Conservation (phyloP, 352 stramenopile species). For the Globisporangium recalcitrans region DNA sequence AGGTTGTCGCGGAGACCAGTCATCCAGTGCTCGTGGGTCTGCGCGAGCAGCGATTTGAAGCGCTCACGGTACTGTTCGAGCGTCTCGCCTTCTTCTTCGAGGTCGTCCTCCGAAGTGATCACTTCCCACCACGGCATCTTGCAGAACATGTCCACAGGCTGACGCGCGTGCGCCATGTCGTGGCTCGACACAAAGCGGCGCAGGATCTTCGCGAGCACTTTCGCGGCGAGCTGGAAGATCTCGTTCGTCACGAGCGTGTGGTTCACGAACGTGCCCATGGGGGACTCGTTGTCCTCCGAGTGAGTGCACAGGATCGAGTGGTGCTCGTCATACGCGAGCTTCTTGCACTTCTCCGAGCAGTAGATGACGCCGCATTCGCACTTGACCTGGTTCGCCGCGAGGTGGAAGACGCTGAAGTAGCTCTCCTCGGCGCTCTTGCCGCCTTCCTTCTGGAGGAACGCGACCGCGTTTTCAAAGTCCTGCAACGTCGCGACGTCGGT, state of each 20-base stretch:
- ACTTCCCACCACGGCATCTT: slow-evolving; percentile 90
- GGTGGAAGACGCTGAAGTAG: slow-evolving; percentile 66
- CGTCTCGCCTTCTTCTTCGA: slow-evolving; percentile 56
- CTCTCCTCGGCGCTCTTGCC: slow-evolving; percentile 57
- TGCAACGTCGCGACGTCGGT: slow-evolving; percentile 38
- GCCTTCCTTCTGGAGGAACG: slow-evolving; percentile 60
- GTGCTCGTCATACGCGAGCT: slow-evolving; percentile 59
- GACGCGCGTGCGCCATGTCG: slow-evolving; percentile 42
- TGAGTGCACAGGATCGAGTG: slow-evolving; percentile 78
- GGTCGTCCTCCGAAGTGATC: slow-evolving; percentile 59
- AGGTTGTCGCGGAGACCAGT: slow-evolving; percentile 55
- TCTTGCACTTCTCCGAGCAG: slow-evolving; percentile 76
- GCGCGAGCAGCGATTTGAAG: slow-evolving; percentile 53
- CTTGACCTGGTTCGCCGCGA: slow-evolving; percentile 47
- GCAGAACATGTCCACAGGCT: slow-evolving; percentile 85
- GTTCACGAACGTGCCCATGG: slow-evolving; percentile 79
- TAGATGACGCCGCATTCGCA: slow-evolving; percentile 79
- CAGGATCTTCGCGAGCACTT: slow-evolving; percentile 80
- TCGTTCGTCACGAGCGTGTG: slow-evolving; percentile 88
- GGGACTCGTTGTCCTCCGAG: slow-evolving; percentile 39
- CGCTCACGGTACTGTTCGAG: slow-evolving; percentile 59
- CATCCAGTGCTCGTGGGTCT: slow-evolving; percentile 57
- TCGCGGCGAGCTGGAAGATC: slow-evolving; percentile 90
- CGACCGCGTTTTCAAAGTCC: slow-evolving; percentile 55
- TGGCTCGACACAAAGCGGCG: slow-evolving; percentile 50